phyloP scores from a whole-genome alignment of 352 stramenopile genomes.

The Pythium aquatile region DNA sequence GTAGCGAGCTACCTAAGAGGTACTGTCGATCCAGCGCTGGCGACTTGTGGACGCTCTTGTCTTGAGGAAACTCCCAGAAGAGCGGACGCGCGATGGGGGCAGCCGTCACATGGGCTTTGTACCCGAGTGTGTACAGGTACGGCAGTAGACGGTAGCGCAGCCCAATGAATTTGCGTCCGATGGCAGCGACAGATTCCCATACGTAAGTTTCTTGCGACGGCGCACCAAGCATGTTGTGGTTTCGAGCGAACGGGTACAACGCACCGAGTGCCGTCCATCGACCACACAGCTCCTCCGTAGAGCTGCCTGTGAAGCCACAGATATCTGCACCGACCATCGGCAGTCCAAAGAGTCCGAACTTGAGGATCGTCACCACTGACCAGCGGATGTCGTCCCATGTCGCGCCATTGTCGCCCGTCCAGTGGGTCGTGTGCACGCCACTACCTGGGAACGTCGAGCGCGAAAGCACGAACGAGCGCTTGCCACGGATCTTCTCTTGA shows the following conservation, averaged over 20 bases:
- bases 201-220: constrained; percentile 66
- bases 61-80: constrained; percentile 62
- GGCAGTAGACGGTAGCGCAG: constrained; percentile 74
- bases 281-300: constrained; percentile 66
- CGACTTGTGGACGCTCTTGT: constrained; percentile 23
- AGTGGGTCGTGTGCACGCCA: constrained; percentile 65
- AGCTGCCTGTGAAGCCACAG: constrained; percentile 55
- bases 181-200: constrained; percentile 41
- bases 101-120: constrained; percentile 44
- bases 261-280: constrained; percentile 70
- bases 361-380: constrained; percentile 63
- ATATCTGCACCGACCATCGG: constrained; percentile 84
- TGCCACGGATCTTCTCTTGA: constrained; percentile 47
- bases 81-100: constrained; percentile 53
- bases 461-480: constrained; percentile 72
- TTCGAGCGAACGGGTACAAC: constrained; percentile 79
- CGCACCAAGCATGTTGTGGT: constrained; percentile 68
- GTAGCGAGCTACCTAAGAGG: constrained; percentile 39
- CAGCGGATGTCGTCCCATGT: constrained; percentile 78
- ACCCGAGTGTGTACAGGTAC: constrained; percentile 79
- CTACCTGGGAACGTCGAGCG: constrained; percentile 67
- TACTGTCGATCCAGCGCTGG: constrained; percentile 46
- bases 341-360: constrained; percentile 76
- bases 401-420: constrained; percentile 75
- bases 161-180: constrained; percentile 63